Conservation (phyloP, 768 basidiomycete genomes). For the Asterophora parasitica region DNA sequence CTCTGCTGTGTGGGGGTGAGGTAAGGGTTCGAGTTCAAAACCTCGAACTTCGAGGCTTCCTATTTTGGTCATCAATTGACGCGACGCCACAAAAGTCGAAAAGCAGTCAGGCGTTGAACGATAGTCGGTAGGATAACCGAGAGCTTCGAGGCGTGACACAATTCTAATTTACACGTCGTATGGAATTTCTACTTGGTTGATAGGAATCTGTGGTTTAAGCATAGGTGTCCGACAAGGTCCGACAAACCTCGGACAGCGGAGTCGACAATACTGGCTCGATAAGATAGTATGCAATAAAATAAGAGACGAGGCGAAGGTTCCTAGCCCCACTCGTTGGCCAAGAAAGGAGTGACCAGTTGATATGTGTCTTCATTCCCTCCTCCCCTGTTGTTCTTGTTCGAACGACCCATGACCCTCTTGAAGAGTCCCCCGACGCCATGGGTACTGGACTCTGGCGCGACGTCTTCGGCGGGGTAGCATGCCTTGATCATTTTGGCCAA, state of each 20-base stretch:
- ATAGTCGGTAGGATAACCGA: no score
- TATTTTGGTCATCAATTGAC: neutral
- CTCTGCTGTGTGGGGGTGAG: neutral
- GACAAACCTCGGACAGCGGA: no score
- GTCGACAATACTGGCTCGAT: neutral
- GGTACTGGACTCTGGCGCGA: slow-evolving; percentile 19
- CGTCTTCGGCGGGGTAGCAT: slow-evolving; percentile 53
- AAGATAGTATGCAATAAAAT: neutral
- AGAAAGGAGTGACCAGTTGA: slow-evolving; percentile 79
- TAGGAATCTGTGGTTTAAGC: no score
- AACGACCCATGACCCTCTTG: slow-evolving; percentile 56
- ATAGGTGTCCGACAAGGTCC: no score
- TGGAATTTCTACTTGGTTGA: no score
- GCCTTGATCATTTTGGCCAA: slow-evolving; percentile 65
- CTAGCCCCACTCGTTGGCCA: slow-evolving; percentile 70
- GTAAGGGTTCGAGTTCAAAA: no score
- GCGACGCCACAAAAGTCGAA: no score
- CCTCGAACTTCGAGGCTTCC: no score
- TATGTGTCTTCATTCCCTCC: slow-evolving; percentile 75
- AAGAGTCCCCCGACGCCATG: slow-evolving; percentile 49
- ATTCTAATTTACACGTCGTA: no score
- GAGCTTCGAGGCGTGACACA: no score
- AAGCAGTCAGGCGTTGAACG: no score
- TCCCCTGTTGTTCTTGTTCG: slow-evolving; percentile 37
- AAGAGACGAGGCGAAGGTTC: neutral